phyloP scores from a whole-genome alignment of 345 rosid species.

The Psidium friedrichsthalianum region DNA sequence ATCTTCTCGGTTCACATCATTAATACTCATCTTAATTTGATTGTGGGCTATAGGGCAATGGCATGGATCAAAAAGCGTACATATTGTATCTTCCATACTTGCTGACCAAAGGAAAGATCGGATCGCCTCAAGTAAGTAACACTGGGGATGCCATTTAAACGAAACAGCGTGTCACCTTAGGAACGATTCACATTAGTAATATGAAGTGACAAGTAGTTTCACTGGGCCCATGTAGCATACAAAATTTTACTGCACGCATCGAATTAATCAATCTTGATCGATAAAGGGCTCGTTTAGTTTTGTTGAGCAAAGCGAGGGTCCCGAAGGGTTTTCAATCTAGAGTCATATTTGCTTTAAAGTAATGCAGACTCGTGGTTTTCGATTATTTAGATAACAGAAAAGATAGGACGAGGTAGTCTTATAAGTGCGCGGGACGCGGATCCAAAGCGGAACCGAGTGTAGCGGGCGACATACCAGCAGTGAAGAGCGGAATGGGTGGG shows the following conservation, averaged over 20 bases:
- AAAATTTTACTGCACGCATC: not conserved
- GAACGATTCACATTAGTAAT: too few species aligned
- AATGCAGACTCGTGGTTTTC: not conserved
- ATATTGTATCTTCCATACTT: not conserved
- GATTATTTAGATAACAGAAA: not conserved
- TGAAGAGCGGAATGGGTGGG: too few species aligned
- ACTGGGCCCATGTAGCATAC: too few species aligned
- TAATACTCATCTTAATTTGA: not conserved
- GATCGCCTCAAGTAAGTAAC: too few species aligned
- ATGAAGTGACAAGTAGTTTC: rapidly evolving
- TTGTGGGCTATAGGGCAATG: not conserved
- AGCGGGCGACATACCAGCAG: too few species aligned
- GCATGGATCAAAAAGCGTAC: not conserved
- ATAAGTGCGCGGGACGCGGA: too few species aligned
- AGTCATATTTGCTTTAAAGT: too few species aligned
- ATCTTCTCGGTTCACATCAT: not conserved
- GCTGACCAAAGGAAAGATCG: not conserved
- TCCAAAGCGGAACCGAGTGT: too few species aligned
- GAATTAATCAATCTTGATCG: not conserved
- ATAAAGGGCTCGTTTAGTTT: not conserved
- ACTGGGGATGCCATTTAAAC: too few species aligned
- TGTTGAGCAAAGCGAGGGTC: rapidly evolving
- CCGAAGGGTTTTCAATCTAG: not conserved
- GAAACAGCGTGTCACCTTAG: too few species aligned
- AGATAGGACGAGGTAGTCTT: too few species aligned